phyloP scores from a whole-genome alignment of 805 yeast genomes.

The Suhomyces prunicola region DNA sequence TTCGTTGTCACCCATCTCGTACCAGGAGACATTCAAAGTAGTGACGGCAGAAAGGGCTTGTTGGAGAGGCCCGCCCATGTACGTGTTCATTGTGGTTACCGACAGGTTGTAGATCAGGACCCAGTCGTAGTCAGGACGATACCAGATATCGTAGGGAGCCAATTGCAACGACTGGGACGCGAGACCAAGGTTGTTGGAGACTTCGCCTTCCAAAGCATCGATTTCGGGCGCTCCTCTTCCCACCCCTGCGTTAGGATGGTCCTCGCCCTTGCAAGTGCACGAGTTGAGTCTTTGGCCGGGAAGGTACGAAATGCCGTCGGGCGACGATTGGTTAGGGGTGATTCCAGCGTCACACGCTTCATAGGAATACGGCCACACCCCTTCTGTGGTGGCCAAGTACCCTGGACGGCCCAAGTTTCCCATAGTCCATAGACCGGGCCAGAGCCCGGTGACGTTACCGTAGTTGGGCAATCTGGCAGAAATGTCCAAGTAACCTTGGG shows the following conservation, averaged over 20 bases:
- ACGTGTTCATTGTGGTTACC: conserved; percentile 78
- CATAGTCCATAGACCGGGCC: conserved; percentile 97
- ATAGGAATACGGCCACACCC: conserved; percentile 93
- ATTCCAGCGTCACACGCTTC: conserved; percentile 90
- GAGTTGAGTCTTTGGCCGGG: conserved; percentile 78
- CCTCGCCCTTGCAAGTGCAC: conserved; percentile 80
- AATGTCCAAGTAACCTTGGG: conserved; percentile 77
- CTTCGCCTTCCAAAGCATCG: conserved; percentile 85
- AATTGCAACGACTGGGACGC: conserved; percentile 92
- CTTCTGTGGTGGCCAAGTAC: conserved; percentile 79
- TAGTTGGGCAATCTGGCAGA: conserved; percentile 76
- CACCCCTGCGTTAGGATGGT: conserved; percentile 81
- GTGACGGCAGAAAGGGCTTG: conserved; percentile 87
- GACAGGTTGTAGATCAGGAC: conserved; percentile 67
- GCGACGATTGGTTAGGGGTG: conserved; percentile 86
- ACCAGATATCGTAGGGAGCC: conserved; percentile 96
- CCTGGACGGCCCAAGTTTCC: conserved; percentile 95
- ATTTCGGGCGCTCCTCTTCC: conserved; percentile 98
- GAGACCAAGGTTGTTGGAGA: conserved; percentile 47
- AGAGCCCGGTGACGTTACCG: conserved; percentile 76
- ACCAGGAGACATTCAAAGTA: conserved; percentile 80
- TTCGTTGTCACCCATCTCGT: conserved; percentile 55
- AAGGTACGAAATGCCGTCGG: conserved; percentile 83
- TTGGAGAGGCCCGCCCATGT: conserved; percentile 91
- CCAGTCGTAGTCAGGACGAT: conserved; percentile 81